Evolutionary conservation across 306 rosid genomes (phyloP), one percentile per base, ranked within the genome.

Genomic region (Castanea sativa): DNA sequence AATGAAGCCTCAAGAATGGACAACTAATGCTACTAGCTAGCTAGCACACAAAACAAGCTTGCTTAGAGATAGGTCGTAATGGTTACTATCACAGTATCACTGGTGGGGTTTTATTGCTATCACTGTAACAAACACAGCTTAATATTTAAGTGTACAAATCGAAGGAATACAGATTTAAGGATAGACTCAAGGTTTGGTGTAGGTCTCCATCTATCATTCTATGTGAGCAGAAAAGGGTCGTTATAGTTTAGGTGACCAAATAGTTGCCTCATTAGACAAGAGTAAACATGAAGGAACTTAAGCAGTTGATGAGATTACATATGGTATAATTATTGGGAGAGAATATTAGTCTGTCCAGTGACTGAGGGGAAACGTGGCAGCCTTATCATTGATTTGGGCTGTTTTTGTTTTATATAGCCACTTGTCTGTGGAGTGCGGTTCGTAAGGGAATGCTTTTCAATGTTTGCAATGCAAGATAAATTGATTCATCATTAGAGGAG

Each of bases 381-480:
- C 76, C 87, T 81, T 75, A 88, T 85, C 85, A 71, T 78, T 21
- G 79, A 67, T 56, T 75, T 63, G 73, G 15, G 38, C 6, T 69
- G 21, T 76, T 30, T 32, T 25, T 20, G 16, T 68, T 76, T 82
- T 71, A 70, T 59, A 73, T 55, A 53, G 83, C 70, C 58, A 79
- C 74, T 84, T 80, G 87, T 35, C 15, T 9, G 52, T 25, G 59
- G 60, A 73, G 57, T 80, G 73, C 78, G 71, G 55, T 43, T 32
- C 64, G 21, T 21, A n/a, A 41, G 67, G 29, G 1, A 49, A 53
- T 67, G 78, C 67, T 71, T 70, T 65, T 23, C 55, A 75, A 79
- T 84, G 84, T 83, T 87, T 90, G 83, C 55, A 80, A 81, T 78
- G 91, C 82, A 88, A 88, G 92, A 52, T 63, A 41, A 60, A 81